Percentiles rank a stretch among this genome's conserved stretches.
Evolutionary conservation across 2,329 filamentous ascomycete species (phyloP).

Genomic region (Fusarium denticulatum): DNA sequence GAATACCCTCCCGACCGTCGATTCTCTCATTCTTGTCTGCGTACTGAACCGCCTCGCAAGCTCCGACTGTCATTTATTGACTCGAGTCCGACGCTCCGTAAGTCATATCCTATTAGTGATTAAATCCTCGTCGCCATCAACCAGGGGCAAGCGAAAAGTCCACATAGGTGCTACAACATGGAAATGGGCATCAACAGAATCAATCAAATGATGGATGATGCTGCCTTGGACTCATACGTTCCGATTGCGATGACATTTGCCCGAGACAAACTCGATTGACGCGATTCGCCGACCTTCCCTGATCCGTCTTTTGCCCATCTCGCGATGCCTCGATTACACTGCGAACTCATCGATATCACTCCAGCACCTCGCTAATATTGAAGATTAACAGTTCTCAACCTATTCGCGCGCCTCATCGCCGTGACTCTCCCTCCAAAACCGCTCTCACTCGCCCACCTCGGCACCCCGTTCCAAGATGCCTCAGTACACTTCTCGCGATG

Average conservation of each 20-base stretch:
- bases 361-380: conserved; percentile 25
- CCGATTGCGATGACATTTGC: conserved; percentile 10
- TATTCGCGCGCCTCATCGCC: conserved; percentile 20
- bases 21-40: conserved; percentile 35
- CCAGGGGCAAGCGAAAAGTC: conserved; percentile 10
- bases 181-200: conserved; percentile 18
- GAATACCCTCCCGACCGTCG: conserved; percentile 33
- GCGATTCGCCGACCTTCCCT: conserved; percentile 3
- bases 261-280: conserved; percentile 21
- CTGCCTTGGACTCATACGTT: conserved; percentile 18
- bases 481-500: conserved; percentile 73
- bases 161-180: conserved; percentile 2
- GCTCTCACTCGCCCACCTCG: conserved; percentile 21
- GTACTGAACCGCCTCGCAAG: conserved; percentile 28
- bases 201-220: conserved; percentile 27
- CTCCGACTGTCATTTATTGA: conserved; percentile 35
- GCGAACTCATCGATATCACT: not conserved
- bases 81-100: conserved; percentile 39
- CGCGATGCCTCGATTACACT: conserved; percentile 13
- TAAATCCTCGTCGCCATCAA: conserved; percentile 5
- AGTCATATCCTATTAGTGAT: conserved; percentile 27
- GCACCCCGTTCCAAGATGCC: conserved; percentile 61
- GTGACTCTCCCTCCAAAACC: conserved; percentile 23
- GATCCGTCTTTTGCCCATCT: not conserved
- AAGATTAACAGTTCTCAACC: conserved; percentile 32